Evolutionary conservation across 345 rosid genomes (phyloP), one percentile per base, ranked within the genome.

Genomic region (Lagerstroemia speciosa): DNA sequence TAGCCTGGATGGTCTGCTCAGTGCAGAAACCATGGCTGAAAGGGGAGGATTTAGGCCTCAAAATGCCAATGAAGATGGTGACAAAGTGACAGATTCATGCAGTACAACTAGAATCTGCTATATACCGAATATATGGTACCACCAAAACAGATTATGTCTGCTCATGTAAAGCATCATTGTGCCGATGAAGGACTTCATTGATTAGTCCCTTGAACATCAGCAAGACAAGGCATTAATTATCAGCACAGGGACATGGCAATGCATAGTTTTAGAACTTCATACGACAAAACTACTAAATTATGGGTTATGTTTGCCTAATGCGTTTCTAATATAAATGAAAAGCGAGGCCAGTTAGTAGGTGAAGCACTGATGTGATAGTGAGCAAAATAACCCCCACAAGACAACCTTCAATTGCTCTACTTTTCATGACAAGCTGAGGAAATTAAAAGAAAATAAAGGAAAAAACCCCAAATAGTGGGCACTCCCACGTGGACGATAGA

Each of bases 271-370:
- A 24, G 11, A 3, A 0, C 30, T 2, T 19, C 15, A 36, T 36
- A 36, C 7, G 1, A 31, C 31, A 26, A 55, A 17, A 48, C 5
- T 48, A 45, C 3, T 1, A 45, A 1, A 45, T 15, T 19, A 45
- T 15, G 50, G 50, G 50, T 5, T 11, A 45, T 20, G 38, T 5
- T 3, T 46, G 53, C 53, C n/a, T 19, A 46, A 20, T 48, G 24
- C 24, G 45, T 43, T 60, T 75, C 78, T 73, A 68, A 60, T 67
- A 67, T 62, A 38, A 62, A 75, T 71, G 76, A 36, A 62, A 45
- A 2, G 36, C 3, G 66, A 65, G 78, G 64, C 60, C 60, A 65
- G 48, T 65, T 62, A 68, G 16, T 20, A 48, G 55, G 5, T 3
- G 8, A 36, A 36, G 38, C 38, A 36, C 5, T 36, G 38, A 36